Base-by-base conservation (phyloP, 2,329 filamentous ascomycete genomes). In the Epichloe sibirici region DNA sequence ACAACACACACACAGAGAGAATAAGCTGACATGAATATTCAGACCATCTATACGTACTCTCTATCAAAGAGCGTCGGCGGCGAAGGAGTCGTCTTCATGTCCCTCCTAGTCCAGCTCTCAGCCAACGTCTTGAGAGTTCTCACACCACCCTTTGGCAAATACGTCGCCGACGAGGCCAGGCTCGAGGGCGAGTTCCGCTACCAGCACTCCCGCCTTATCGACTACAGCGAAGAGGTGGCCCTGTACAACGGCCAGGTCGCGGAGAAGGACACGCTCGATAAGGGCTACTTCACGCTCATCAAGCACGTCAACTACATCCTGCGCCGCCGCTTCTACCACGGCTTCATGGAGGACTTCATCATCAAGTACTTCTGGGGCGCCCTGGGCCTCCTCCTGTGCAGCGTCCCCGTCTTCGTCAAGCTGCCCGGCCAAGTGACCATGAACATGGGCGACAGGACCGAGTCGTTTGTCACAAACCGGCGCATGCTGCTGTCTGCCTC, bases 301-400 rank as follows among this genome's bases (percentile, higher is more conserved):
- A 97, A 96, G 71, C 93, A 98, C 70, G 91, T 98, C 65, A 98
- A 98, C 69, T 85, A 95, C 63, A 96, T 97, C 58, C 72, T 98
- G 56, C 80, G 90, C 40, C 78, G 88, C 56, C 82, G 93, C 48
- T 87, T 98, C 67, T 97, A 97, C 68, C 91, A 98, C 66, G 91
- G 90, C n/a, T 85, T 98, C 63, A 96, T 97, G 91, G 93, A 98
- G 67, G 93, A 98, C 68, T 98, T 96, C 69, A 89, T 97, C 53
- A 95, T 98, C 70, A 98, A 98, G 69, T 98, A 98, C 67, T 93
- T 97, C 70, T 98, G 93, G 93, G 93, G 93, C 42, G 91, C 93
- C 2, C 69, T 98, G 44, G 93, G 93, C 1, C 77, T 98, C 57
- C 69, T 95, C 57, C 82, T 98, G 9, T 98, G 93, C 74, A 94